Base-by-base conservation (phyloP, 1,139 yeast genomes). In the Hyphopichia wangnamkhiaoensis region DNA sequence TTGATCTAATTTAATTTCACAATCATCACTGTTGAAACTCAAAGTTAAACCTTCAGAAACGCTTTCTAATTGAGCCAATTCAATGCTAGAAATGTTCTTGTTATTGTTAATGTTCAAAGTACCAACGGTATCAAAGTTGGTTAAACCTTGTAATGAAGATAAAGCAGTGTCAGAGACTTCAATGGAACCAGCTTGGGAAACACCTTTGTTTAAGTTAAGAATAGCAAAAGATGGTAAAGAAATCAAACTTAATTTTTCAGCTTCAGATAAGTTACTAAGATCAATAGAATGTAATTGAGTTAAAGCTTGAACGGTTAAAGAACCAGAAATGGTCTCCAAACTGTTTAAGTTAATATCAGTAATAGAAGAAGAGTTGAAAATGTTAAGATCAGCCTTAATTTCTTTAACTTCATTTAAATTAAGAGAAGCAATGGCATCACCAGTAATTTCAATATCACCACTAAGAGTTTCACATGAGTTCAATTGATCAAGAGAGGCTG, bases 131-230 rank as follows among this genome's bases (percentile, higher is more conserved):
- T 54, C 51, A 52, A 66, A 58, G 45, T 53, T 56, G 48, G 65
- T 52, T 44, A 72, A 65, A 33, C 70, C 70, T 45, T 61, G 59
- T 48, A 71, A 58, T 35, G 65, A 51, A 44, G 63, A 54, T 44
- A 72, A 61, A 20, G 76, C 76, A 37, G 78, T 72, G 53, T 72
- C 76, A 37, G 74, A 66, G 40, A 72, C 53, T 37, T 63, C 61
- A 42, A 72, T 58, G 41, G 54, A 51, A 37, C 56, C 52, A 35
- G 69, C 73, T 38, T 56, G 58, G 31, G 66, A 51, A 45, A 71
- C 52, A 38, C 74, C 75, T 24, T 55, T 48, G 53, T 68, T 68
- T 47, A 71, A 52, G 52, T 65, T 69, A 40, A 71, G 54, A 36
- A 53, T 45, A 23, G 74, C 67, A 39, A 72, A 63, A 17, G 75